phyloP scores from a whole-genome alignment of 257 asterid genomes.

The Linderniella brevidens region DNA sequence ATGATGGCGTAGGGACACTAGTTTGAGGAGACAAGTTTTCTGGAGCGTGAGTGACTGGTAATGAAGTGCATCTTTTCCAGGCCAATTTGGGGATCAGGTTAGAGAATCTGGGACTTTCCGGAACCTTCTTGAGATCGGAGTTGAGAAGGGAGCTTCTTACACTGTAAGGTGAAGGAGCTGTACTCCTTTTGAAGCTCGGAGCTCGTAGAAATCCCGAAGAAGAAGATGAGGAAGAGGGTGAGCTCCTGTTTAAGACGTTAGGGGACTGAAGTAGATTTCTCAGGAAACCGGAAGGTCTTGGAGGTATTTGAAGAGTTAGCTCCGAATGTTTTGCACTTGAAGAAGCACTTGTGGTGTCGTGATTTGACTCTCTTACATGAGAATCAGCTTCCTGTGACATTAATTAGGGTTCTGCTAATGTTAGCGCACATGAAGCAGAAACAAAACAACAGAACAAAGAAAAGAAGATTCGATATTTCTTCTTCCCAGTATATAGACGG shows the following conservation, averaged over 20 bases:
- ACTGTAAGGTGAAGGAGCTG: constrained; percentile 20
- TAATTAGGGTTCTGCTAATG: neutral
- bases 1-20: constrained; percentile 18
- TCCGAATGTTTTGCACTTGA: constrained; percentile 21
- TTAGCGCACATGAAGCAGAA: neutral
- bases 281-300: constrained; percentile 24
- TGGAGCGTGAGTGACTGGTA: constrained; percentile 66
- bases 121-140: constrained; percentile 31
- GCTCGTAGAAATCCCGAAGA: constrained; percentile 43
- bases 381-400: constrained; percentile 1
- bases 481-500: too few species aligned
- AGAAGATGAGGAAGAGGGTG: constrained; percentile 28
- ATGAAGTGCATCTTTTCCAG: constrained; percentile 61
- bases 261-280: constrained; percentile 24
- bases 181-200: constrained; percentile 50
- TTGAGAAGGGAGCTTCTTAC: constrained; percentile 58
- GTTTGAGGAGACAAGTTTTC: constrained; percentile 37
- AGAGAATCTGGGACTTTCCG: constrained; percentile 37
- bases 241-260: too few species aligned
- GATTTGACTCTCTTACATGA: neutral
- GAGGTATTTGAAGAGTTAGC: constrained; percentile 65
- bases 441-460: too few species aligned
- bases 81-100: constrained; percentile 15
- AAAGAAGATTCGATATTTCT: too few species aligned
- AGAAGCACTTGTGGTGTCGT: neutral